Conservation (phyloP, 2,329 filamentous ascomycete genomes). For the Aspergillus caelatus region DNA sequence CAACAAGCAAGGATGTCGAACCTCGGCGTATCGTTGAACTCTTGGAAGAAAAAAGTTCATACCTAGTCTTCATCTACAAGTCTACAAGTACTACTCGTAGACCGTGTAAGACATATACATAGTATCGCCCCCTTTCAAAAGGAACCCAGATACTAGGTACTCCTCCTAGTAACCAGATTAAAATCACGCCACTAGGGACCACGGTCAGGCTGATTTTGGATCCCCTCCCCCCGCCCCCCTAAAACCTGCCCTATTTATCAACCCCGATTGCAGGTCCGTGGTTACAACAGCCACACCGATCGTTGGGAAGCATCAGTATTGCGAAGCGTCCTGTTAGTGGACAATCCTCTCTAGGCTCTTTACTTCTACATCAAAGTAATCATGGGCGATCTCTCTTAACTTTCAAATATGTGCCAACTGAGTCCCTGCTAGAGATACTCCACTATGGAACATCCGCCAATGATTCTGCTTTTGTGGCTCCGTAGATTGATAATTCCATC, state of each 20-base stretch:
- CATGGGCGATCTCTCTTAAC: neutral
- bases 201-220: neutral
- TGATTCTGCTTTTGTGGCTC: neutral
- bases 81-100: neutral
- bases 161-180: neutral
- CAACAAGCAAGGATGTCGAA: neutral
- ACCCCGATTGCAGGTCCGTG: neutral
- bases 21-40: neutral
- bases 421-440: neutral
- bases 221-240: neutral
- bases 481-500: neutral
- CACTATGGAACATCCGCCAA: slow-evolving; percentile 1
- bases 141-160: neutral
- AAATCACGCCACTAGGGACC: neutral
- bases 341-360: neutral
- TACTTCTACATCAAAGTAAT: neutral
- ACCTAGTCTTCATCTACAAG: neutral
- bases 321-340: neutral
- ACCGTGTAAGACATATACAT: neutral
- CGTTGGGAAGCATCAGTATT: neutral
- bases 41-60: too few relatives aligned
- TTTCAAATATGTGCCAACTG: neutral
- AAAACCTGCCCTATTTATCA: neutral
- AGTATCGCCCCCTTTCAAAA: neutral
- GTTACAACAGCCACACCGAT: neutral